phyloP scores from a whole-genome alignment of 176 grass and related monocot species.

The Zea mays region Zm-B73-REFERENCE-NAM-5.0 NC_050097.1:202734001-202734500 shows the following conservation, averaged over 20 bases:
- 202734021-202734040: too few species aligned
- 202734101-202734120: constrained; percentile 11
- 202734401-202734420: constrained; percentile 28
- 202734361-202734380: too few species aligned
- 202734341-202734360: too few species aligned
- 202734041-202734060: not conserved
- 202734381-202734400: constrained; percentile 26
- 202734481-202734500: constrained; percentile 33
- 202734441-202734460: constrained; percentile 26
- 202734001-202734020: constrained; percentile 26
- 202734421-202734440: constrained; percentile 12
- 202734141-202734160: not conserved
- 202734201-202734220: constrained; percentile 15
- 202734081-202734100: not conserved
- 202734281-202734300: constrained; percentile 31
- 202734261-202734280: constrained; percentile 18
- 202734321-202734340: not conserved
- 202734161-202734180: not conserved
- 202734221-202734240: not conserved
- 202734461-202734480: constrained; percentile 34
- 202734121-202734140: not conserved
- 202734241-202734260: not conserved
- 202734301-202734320: too few species aligned
- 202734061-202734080: constrained; percentile 8
- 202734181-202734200: not conserved